Evolutionary conservation across 208 protist species (phyloP), one percentile per base, ranked within the genome.

Genomic region (Borovskyia barvae): DNA sequence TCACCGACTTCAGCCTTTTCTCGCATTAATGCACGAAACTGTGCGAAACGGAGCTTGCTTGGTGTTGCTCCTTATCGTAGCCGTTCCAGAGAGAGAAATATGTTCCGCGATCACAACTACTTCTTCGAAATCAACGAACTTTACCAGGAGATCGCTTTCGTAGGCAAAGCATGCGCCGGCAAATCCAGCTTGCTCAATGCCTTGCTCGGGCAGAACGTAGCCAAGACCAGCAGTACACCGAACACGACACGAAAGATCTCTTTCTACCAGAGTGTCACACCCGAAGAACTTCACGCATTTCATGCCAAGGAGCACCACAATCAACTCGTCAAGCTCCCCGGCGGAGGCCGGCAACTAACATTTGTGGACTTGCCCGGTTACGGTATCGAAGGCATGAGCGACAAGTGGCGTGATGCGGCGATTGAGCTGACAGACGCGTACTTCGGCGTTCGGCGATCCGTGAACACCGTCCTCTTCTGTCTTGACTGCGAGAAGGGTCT

Each of bases 331-430:
- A 93, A 89, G 66, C 70, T 96, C 12, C 90, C 90, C 22, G 85
- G 83, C 43, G 80, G 82, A 24, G 90, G 90, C 0, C 71, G 87
- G 17, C 87, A 96, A 57, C 75, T 96, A 7, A 96, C 90, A 4
- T 93, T 96, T 79, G 90, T 96, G 19, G 90, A 96, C 53, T 60
- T 96, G 43, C 90, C 90, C 0, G 90, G 90, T n/a, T 96, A 85
- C 57, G 90, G 90, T 41, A 87, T 96, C 46, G 83, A 91, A 42
- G 90, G 90, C 1, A 96, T 96, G 90, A 91, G 79, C 43, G 85
- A 92, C 14, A 42, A 80, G 46, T 96, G 87, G 85, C 75, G 87
- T 51, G 90, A 96, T 59, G 78, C 83, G 19, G 82, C 87, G 20
- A 90, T 96, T 49, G 83, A 81, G 46, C 63, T 91, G 43, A 96